Base-by-base conservation (phyloP, 768 basidiomycete species). In the Mycena galopus region DNA sequence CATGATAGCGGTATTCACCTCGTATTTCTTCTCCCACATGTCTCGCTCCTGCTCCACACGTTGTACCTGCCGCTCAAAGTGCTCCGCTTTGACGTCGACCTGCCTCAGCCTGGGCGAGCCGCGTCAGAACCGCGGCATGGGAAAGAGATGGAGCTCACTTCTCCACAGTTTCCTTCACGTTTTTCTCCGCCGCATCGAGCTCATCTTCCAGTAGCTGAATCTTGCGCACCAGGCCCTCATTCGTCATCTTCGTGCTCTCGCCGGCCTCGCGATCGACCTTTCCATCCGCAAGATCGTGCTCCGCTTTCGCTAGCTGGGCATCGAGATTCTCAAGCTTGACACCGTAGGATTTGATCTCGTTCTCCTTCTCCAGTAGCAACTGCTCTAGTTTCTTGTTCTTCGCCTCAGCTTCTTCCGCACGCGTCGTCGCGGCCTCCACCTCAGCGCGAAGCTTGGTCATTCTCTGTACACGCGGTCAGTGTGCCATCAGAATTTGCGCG, bases 1-100 rank as follows among this genome's bases (percentile, higher is more conserved):
- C 9, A 27, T 42, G 16, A 14, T 47, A 12, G 50, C 8, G 47
- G 10, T 16, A 83, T 90, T 78, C 78, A 96, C 96, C 88, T 97
- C 97, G 85, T 90, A 94, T 84, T 97, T 98, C 88, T 92, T 90
- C 90, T 98, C 97, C 95, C 94, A 96, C 47, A 81, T 78, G 81
- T 99, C 97, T 61, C 97, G 92, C 82, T 99, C 98, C 79, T 94
- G 91, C 81, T 98, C 97, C 58, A 90, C 86, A 53, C 94, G 90
- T 75, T 91, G 87, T 23, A 98, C 92, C 80, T 97, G 95, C 59
- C 96, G 91, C 84, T 98, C 97, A 32, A 95, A 98, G 85, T 99
- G 96, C 82, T 99, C 98, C 12, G 97, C 97, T 86, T 98, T 99
- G 83, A 99, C 93, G 80, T 99, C 98, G 68, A 97, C 96, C 79